Conservation (phyloP, 2,329 filamentous ascomycete species). For the Hansfordia pulvinata region DNA sequence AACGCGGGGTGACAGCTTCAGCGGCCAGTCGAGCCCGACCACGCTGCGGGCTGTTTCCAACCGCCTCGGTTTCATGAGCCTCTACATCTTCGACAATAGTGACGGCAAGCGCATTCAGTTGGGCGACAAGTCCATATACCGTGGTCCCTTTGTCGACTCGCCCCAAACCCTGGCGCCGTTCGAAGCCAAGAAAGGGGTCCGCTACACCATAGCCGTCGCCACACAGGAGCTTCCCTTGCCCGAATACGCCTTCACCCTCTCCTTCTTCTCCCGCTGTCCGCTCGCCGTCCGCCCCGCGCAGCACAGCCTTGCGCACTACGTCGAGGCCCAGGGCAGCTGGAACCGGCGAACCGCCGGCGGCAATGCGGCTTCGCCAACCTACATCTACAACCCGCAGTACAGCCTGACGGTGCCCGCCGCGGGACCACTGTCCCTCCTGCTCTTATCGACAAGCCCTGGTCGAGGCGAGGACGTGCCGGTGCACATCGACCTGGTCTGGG, state of each 20-base stretch:
- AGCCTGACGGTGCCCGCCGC: constrained; percentile 41
- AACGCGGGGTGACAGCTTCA: constrained; percentile 26
- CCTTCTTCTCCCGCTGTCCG: constrained; percentile 57
- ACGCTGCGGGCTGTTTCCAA: constrained; percentile 28
- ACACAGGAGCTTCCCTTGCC: constrained; percentile 65
- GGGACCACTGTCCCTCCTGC: constrained; percentile 56
- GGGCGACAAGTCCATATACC: constrained; percentile 55
- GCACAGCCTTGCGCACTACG: constrained; percentile 42
- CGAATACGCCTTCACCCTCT: constrained; percentile 75
- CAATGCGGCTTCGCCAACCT: constrained; percentile 62
- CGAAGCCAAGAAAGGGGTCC: constrained; percentile 29
- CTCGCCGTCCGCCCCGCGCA: constrained; percentile 49
- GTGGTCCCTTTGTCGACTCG: constrained; percentile 83
- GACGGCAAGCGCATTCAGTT: constrained; percentile 60
- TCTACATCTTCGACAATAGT: constrained; percentile 68
- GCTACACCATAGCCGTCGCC: constrained; percentile 53
- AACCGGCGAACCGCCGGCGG: constrained; percentile 70
- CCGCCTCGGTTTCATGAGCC: constrained; percentile 69
- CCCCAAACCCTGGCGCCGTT: constrained; percentile 80
- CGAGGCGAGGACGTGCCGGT: constrained; percentile 57
- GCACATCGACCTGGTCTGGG: constrained; percentile 76
- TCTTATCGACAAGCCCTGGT: constrained; percentile 59
- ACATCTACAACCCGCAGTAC: constrained; percentile 82
- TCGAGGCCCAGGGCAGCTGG: constrained; percentile 56
- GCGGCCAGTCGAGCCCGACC: too few species aligned